Percentiles rank a stretch among this genome's conserved stretches.
Conservation (phyloP, 305 asterid species). For the Salvia sclarea region DNA sequence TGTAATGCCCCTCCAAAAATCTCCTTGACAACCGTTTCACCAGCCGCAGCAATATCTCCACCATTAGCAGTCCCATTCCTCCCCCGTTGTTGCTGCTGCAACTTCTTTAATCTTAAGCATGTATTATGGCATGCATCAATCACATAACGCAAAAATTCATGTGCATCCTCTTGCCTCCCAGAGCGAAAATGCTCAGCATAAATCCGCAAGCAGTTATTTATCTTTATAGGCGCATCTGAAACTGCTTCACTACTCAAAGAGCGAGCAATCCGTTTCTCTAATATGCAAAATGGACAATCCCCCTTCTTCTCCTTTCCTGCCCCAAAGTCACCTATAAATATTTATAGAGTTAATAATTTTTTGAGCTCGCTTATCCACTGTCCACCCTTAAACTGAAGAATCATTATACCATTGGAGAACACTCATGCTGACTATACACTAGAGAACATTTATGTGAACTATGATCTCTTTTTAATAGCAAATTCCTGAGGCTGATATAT, state of each 20-base stretch:
- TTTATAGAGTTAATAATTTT: constrained; percentile 22
- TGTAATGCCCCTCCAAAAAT: constrained; percentile 95
- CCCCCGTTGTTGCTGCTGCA: constrained; percentile 66
- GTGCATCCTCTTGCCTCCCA: constrained; percentile 99
- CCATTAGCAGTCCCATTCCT: constrained; percentile 57
- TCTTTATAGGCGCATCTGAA: constrained; percentile 69
- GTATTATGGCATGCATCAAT: constrained; percentile 96
- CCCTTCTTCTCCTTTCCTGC: constrained; percentile 72
- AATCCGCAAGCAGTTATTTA: constrained; percentile 73
- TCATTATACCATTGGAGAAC: neutral
- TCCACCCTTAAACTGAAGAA: constrained; percentile 5
- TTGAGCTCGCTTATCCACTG: constrained; percentile 6
- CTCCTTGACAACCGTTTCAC: constrained; percentile 78
- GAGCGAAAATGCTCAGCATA: constrained; percentile 84
- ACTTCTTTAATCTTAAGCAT: constrained; percentile 85
- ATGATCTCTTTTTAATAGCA: neutral
- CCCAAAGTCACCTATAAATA: constrained; percentile 63
- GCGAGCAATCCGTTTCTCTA: constrained; percentile 77
- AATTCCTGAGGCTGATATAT: neutral
- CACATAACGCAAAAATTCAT: constrained; percentile 96
- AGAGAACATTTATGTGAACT: neutral
- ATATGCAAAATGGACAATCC: constrained; percentile 93
- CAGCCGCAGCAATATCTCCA: constrained; percentile 53
- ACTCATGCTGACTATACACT: neutral
- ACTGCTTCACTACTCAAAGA: constrained; percentile 67